Percentiles rank a stretch among this genome's conserved stretches.
Evolutionary conservation across 1,284 basidiomycete genomes (phyloP).

Genomic region (Stygiomarasmius scandens): DNA sequence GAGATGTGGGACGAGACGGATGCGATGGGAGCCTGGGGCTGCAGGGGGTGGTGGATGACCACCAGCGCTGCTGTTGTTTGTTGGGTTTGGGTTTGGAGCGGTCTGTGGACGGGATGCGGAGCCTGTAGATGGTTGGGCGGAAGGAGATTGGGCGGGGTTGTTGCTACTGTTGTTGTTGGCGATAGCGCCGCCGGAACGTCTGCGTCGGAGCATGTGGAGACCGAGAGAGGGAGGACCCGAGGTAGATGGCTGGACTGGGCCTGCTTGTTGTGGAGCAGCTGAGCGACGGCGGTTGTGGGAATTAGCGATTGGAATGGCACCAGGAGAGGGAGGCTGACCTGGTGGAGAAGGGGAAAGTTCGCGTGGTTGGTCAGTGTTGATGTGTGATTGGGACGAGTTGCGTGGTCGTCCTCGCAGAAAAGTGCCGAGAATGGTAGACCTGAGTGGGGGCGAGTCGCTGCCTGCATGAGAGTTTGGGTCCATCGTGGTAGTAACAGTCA

Average conservation of each 20-base stretch:
- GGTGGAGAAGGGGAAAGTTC: slow-evolving; percentile 39
- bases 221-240: slow-evolving; percentile 31
- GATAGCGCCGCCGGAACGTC: slow-evolving; percentile 50
- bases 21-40: slow-evolving; percentile 45
- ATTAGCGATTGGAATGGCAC: slow-evolving; percentile 7
- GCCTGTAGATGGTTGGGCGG: neutral
- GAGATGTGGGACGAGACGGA: slow-evolving; percentile 39
- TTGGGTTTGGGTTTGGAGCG: neutral
- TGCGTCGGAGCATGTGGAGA: slow-evolving; percentile 52
- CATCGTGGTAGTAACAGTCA: slow-evolving; percentile 2
- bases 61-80: slow-evolving; percentile 8
- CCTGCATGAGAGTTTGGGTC: slow-evolving; percentile 11
- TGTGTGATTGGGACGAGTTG: slow-evolving; percentile 47
- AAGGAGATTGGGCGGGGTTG: neutral
- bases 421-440: slow-evolving; percentile 43
- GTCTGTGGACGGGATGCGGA: no score
- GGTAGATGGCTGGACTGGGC: slow-evolving; percentile 13
- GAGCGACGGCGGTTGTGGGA: slow-evolving; percentile 20
- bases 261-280: slow-evolving; percentile 17
- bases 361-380: slow-evolving; percentile 29
- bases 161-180: no score
- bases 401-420: slow-evolving; percentile 48
- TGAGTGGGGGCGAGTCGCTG: slow-evolving; percentile 12
- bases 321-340: slow-evolving; percentile 28
- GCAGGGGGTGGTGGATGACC: slow-evolving; percentile 19